Percentiles rank a stretch among this genome's conserved stretches.
Conservation (phyloP, 179 eudicot genomes). For the Corrigiola litoralis region DNA sequence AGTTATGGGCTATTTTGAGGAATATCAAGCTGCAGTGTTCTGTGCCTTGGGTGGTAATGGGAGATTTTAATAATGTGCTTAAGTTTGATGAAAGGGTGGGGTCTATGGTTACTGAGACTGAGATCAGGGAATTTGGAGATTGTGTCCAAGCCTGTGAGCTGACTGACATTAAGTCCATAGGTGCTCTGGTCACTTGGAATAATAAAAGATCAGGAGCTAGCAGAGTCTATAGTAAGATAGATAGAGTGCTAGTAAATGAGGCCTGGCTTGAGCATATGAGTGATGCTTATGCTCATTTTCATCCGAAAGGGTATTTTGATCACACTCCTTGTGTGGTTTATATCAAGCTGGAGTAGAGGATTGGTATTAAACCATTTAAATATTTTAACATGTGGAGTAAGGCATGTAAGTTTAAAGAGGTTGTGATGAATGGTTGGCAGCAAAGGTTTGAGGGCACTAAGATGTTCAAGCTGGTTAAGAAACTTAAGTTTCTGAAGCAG, state of each 20-base stretch:
- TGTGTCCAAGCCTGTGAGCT: background rate
- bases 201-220: background rate
- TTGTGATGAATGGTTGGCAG: background rate
- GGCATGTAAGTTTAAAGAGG: background rate
- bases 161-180: background rate
- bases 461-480: background rate
- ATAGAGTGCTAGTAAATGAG: background rate
- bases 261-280: background rate
- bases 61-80: background rate
- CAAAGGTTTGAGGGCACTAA: background rate
- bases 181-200: background rate
- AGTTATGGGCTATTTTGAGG: background rate
- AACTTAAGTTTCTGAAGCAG: background rate
- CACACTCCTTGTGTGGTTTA: background rate
- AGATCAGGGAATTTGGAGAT: background rate
- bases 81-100: background rate
- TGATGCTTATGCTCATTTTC: background rate
- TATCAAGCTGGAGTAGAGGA: background rate
- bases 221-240: background rate
- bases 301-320: background rate
- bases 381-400: background rate
- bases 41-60: background rate
- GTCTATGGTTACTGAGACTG: background rate
- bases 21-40: rapidly evolving
- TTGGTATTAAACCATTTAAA: background rate